Percentiles rank a stretch among this genome's conserved stretches.
Evolutionary conservation across 768 basidiomycete genomes (phyloP).

Genomic region (Peribolospora kevripleyi): DNA sequence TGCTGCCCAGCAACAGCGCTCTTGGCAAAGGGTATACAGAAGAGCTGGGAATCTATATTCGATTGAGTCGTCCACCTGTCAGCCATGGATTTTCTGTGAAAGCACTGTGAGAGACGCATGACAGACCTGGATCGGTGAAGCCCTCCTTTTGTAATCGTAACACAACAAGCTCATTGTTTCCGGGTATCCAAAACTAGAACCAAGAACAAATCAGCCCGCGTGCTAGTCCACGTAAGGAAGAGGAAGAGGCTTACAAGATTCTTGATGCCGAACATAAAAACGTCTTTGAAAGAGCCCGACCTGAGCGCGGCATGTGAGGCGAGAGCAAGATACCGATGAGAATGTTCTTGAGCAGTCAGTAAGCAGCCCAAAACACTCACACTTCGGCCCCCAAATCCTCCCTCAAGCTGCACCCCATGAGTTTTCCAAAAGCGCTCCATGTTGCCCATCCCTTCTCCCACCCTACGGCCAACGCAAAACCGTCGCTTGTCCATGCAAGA

Average conservation of each 20-base stretch:
- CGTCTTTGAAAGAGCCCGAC: slow-evolving; percentile 39
- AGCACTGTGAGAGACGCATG: not conserved
- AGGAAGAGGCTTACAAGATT: slow-evolving; percentile 33
- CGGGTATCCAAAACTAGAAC: slow-evolving; percentile 69
- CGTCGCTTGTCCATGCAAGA: slow-evolving; percentile 49
- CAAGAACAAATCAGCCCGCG: slow-evolving; percentile 3
- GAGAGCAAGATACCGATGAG: not conserved
- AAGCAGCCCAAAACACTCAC: slow-evolving; percentile 8
- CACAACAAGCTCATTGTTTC: slow-evolving; percentile 67
- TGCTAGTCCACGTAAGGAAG: not conserved
- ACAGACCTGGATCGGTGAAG: slow-evolving; percentile 17
- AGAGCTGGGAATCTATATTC: slow-evolving; percentile 36
- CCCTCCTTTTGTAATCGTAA: slow-evolving; percentile 31
- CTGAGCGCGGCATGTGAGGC: not conserved
- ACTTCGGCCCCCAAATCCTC: slow-evolving; percentile 37
- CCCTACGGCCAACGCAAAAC: slow-evolving; percentile 78
- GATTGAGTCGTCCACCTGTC: not conserved
- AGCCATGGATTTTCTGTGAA: not conserved
- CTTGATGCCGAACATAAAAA: slow-evolving; percentile 58
- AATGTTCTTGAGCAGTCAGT: not conserved
- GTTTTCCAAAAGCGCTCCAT: slow-evolving; percentile 68
- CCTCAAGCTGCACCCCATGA: slow-evolving; percentile 53
- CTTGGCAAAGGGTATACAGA: slow-evolving; percentile 75
- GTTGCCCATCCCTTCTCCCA: slow-evolving; percentile 78
- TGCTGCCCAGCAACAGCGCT: slow-evolving; percentile 79